A percentile compares a stretch with the other conserved stretches of the same genome.
These are phyloP conservation scores for Hypoxylon fuscum DNA, from an alignment of 495 filamentous ascomycete species.

Conservation along the genomic window DNA sequence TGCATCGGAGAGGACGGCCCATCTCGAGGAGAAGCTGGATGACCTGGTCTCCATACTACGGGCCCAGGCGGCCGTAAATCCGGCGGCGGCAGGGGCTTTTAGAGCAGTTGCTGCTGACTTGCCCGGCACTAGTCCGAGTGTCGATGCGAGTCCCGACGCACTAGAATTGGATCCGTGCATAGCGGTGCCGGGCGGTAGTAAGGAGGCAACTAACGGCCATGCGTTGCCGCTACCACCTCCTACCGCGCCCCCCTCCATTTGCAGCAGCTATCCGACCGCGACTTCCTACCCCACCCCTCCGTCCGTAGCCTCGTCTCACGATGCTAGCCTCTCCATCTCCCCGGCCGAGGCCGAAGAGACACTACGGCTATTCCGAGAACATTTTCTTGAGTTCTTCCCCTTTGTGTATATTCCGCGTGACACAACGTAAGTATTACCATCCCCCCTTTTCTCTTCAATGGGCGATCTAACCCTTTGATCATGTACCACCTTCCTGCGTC, in stretches of 20 bases:
- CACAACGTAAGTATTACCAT: constrained; percentile 32
- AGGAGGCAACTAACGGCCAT: constrained; percentile 7
- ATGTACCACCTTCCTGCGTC: neutral
- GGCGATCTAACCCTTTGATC: neutral
- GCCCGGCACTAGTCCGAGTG: constrained; percentile 2
- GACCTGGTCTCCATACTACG: constrained; percentile 54
- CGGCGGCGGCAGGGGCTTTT: constrained; percentile 6
- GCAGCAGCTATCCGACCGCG: constrained; percentile 13
- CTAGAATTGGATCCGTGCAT: constrained; percentile 25
- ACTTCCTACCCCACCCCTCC: constrained; percentile 37
- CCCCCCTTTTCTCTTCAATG: neutral
- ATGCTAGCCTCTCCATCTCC: constrained; percentile 28
- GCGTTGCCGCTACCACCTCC: constrained; percentile 21
- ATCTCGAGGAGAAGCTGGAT: constrained; percentile 58
- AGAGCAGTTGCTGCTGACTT: constrained; percentile 14
- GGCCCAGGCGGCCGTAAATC: constrained; percentile 40
- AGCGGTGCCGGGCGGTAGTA: constrained; percentile 1
- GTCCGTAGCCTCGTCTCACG: constrained; percentile 28
- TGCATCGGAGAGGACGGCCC: constrained; percentile 48
- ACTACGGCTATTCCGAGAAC: constrained; percentile 39
- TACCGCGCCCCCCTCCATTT: neutral
- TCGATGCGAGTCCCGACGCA: constrained; percentile 12
- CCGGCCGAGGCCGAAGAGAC: constrained; percentile 40
- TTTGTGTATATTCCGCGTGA: constrained; percentile 44
- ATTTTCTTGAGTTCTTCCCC: constrained; percentile 46